Conservation (phyloP, 148 eudicot species). For the Camellia granthamiana region DNA sequence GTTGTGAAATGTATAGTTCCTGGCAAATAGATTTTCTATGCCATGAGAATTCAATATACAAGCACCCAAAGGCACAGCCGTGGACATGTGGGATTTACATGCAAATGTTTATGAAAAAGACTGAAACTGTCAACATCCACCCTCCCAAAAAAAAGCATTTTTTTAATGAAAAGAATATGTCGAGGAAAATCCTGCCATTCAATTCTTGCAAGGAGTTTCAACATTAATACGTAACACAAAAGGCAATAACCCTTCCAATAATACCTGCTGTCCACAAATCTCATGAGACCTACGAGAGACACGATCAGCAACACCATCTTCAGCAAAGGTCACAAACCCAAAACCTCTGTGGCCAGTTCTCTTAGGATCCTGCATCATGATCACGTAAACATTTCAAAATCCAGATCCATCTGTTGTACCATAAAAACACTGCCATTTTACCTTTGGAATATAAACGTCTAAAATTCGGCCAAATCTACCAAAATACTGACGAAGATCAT, state of each 20-base stretch:
- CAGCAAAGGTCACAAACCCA: conserved; percentile 97
- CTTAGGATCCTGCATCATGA: conserved; percentile 77
- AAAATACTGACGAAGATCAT: conserved; percentile 85
- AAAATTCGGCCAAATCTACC: conserved; percentile 90
- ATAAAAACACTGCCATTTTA: conserved; percentile 21
- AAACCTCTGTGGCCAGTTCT: conserved; percentile 97
- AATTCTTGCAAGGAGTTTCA: background rate
- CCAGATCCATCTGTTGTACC: background rate
- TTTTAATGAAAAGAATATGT: background rate
- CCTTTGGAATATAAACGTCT: conserved; percentile 96
- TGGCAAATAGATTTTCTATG: too few species aligned
- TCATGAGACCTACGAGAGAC: conserved; percentile 91
- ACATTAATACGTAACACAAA: background rate
- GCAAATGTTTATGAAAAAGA: too few species aligned
- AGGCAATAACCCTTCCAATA: background rate
- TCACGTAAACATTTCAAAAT: conserved; percentile 2
- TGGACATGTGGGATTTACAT: background rate
- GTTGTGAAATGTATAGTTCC: too few species aligned
- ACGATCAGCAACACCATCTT: conserved; percentile 93
- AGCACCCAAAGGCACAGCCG: background rate
- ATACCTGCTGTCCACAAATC: conserved; percentile 92
- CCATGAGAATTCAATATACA: too few species aligned
- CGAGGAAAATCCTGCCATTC: background rate
- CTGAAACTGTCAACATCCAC: too few species aligned
- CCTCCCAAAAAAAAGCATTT: background rate